phyloP scores from a whole-genome alignment of 2,329 filamentous ascomycete species.

The Dryadomyces quercivorus region DNA sequence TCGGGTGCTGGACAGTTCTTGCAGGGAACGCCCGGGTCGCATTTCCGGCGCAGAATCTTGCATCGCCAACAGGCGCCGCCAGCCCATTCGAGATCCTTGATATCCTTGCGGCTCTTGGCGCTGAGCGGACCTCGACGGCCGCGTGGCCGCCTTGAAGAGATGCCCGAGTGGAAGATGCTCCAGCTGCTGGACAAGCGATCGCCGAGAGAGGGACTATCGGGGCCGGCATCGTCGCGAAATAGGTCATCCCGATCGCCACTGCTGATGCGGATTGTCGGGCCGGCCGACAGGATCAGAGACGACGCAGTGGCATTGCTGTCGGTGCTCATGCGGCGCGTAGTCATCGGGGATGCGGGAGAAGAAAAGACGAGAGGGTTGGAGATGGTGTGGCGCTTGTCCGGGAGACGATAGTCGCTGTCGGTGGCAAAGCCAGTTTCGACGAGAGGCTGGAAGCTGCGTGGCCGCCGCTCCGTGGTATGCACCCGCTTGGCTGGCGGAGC shows the following conservation, averaged over 20 bases:
- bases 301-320: slow-evolving; percentile 6
- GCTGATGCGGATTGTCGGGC: background rate
- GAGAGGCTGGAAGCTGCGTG: background rate
- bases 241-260: background rate
- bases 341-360: background rate
- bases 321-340: background rate
- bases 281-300: background rate
- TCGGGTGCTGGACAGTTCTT: slow-evolving; percentile 18
- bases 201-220: slow-evolving; percentile 10
- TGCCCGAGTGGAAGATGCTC: slow-evolving; percentile 13
- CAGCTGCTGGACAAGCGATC: slow-evolving; percentile 12
- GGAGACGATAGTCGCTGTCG: background rate
- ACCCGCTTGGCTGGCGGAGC: background rate
- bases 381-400: slow-evolving; percentile 3
- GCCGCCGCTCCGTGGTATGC: background rate
- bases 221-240: background rate
- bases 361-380: slow-evolving; percentile 4
- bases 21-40: slow-evolving; percentile 17
- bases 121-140: slow-evolving; percentile 18
- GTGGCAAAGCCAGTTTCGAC: background rate
- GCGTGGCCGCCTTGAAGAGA: slow-evolving; percentile 14
- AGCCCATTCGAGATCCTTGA: slow-evolving; percentile 17
- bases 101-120: slow-evolving; percentile 17
- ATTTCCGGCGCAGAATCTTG: slow-evolving; percentile 18
- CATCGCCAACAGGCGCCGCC: slow-evolving; percentile 21